These are phyloP conservation scores for Pisolithus marmoratus DNA, from an alignment of 768 basidiomycete species.

Conservation along the genomic window DNA sequence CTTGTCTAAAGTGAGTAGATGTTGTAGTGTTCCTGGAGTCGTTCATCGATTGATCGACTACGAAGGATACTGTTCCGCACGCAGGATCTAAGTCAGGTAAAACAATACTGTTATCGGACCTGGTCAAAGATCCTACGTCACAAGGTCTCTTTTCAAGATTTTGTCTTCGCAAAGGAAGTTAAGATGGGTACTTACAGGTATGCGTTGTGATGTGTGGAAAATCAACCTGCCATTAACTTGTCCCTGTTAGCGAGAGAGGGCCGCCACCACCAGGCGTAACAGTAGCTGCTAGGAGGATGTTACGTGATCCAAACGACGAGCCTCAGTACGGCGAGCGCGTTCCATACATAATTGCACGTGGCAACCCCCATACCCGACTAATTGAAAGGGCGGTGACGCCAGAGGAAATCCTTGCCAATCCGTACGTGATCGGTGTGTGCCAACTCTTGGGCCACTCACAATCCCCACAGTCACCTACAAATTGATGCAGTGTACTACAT, in stretches of 20 bases:
- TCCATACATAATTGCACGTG: constrained; percentile 79
- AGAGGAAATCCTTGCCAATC: constrained; percentile 56
- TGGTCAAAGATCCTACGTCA: constrained; percentile 85
- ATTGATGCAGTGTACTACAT: constrained; percentile 93
- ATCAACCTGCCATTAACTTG: background rate
- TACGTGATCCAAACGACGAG: constrained; percentile 75
- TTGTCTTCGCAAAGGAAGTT: constrained; percentile 93
- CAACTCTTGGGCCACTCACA: background rate
- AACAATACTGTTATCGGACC: constrained; percentile 77
- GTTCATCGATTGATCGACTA: background rate
- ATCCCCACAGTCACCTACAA: constrained; percentile 46
- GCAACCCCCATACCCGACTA: constrained; percentile 56
- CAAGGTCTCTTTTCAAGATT: constrained; percentile 82
- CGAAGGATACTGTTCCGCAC: constrained; percentile 82
- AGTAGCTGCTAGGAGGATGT: constrained; percentile 71
- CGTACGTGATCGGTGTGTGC: constrained; percentile 34
- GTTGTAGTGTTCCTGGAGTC: background rate
- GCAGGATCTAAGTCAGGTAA: constrained; percentile 84
- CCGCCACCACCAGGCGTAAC: constrained; percentile 90
- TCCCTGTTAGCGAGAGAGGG: constrained; percentile 59
- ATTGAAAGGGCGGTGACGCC: constrained; percentile 76
- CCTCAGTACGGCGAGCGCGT: constrained; percentile 91
- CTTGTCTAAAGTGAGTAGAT: constrained; percentile 67
- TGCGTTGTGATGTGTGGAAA: constrained; percentile 6
- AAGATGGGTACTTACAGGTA: constrained; percentile 91